A percentile compares a stretch with the other conserved stretches of the same genome.
phyloP scores from a whole-genome alignment of 2,329 filamentous ascomycete species.

The Aureobasidium melanogenum region DNA sequence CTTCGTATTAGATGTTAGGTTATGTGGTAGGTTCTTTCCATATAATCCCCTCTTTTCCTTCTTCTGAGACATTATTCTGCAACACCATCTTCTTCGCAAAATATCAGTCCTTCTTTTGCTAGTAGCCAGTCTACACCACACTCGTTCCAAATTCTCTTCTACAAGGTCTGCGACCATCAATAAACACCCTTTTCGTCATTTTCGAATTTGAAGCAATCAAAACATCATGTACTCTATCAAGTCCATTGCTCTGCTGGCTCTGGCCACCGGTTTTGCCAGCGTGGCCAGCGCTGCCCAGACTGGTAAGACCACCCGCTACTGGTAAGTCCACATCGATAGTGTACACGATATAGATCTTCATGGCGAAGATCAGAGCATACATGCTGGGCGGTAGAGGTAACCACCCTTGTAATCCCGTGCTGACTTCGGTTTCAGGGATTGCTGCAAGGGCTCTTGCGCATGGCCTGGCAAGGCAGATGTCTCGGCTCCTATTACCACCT shows the following conservation, averaged over 20 bases:
- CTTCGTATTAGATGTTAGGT: background rate
- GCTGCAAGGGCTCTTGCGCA: constrained; percentile 61
- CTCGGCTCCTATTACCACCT: constrained; percentile 44
- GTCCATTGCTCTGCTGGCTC: constrained; percentile 18
- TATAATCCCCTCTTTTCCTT: background rate
- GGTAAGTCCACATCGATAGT: constrained; percentile 21
- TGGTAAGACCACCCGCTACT: constrained; percentile 30
- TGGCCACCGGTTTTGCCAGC: constrained; percentile 19
- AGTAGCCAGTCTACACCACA: constrained; percentile 6
- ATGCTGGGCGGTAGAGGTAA: background rate
- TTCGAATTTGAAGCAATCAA: background rate
- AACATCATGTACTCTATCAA: constrained; percentile 15
- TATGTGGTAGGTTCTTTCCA: background rate
- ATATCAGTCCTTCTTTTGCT: background rate
- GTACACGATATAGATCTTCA: too few species aligned
- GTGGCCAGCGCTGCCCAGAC: constrained; percentile 20
- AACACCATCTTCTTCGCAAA: background rate
- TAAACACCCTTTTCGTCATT: background rate
- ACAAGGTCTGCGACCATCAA: background rate
- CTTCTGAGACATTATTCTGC: background rate
- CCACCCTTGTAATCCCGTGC: background rate
- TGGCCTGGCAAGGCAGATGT: constrained; percentile 50
- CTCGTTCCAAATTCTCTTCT: background rate
- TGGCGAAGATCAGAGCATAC: background rate
- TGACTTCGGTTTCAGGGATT: constrained; percentile 37